A percentile compares a stretch with the other conserved stretches of the same genome.
These are phyloP conservation scores for Colletotrichum liaoningense DNA, from an alignment of 2,329 filamentous ascomycete species.

Conservation along the genomic window DNA sequence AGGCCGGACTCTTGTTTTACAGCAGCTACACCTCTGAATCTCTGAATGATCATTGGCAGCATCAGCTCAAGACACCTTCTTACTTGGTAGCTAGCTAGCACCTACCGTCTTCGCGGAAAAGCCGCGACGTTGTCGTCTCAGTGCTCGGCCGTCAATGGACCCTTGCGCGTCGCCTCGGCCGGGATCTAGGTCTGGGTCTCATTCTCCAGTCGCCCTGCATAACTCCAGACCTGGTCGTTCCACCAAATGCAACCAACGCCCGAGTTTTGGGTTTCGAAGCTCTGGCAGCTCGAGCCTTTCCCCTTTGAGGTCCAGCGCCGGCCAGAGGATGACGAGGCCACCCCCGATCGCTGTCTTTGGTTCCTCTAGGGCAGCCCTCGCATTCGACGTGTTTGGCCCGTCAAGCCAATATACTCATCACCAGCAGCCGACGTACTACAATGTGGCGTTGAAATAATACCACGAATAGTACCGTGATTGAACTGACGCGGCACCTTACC, in stretches of 20 bases:
- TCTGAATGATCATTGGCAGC: not conserved
- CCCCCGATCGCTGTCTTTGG: slow-evolving; percentile 16
- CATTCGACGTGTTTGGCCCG: not conserved
- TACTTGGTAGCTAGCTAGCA: not conserved
- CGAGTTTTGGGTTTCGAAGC: slow-evolving; percentile 34
- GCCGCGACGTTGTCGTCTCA: slow-evolving; percentile 24
- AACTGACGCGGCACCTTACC: slow-evolving; percentile 30
- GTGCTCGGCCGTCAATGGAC: slow-evolving; percentile 26
- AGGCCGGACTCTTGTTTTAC: not conserved
- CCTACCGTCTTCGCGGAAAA: not conserved
- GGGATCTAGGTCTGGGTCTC: slow-evolving; percentile 16
- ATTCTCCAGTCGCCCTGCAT: slow-evolving; percentile 29
- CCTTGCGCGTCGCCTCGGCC: slow-evolving; percentile 25
- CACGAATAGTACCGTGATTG: slow-evolving; percentile 13
- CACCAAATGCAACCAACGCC: slow-evolving; percentile 33
- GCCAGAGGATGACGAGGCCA: slow-evolving; percentile 31
- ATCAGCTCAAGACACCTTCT: not conserved
- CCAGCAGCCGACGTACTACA: slow-evolving; percentile 23
- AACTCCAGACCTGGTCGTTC: slow-evolving; percentile 32
- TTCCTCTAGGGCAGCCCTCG: slow-evolving; percentile 15
- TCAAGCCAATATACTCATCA: slow-evolving; percentile 22
- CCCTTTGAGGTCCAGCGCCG: slow-evolving; percentile 24
- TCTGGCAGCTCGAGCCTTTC: slow-evolving; percentile 32
- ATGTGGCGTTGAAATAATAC: slow-evolving; percentile 17
- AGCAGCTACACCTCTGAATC: not conserved